phyloP scores from a whole-genome alignment of 202 grass and related monocot genomes.

The Hordeum pubiflorum region DNA sequence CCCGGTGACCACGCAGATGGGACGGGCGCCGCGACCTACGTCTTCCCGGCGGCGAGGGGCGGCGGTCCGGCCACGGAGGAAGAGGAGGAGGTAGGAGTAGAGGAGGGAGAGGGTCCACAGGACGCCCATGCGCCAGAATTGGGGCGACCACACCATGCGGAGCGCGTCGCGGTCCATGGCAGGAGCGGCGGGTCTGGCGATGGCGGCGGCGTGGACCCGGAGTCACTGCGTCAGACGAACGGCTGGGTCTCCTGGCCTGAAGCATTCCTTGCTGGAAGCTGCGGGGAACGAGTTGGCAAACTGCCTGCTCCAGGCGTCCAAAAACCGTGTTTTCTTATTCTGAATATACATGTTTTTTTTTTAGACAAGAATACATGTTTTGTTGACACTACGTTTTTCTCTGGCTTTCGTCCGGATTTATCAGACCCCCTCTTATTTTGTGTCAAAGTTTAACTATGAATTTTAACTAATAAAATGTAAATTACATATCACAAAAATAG shows the following conservation, averaged over 20 bases:
- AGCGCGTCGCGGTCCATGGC: constrained; percentile 43
- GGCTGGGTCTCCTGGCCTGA: background rate
- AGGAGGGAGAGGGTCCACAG: constrained; percentile 59
- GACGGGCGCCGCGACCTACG: background rate
- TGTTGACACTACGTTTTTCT: too few relatives aligned
- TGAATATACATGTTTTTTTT: too few relatives aligned
- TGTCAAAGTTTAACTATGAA: too few relatives aligned
- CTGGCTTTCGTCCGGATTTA: too few relatives aligned
- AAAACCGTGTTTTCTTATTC: background rate
- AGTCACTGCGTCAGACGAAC: background rate
- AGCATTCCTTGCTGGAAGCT: too few relatives aligned
- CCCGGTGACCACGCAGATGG: constrained; percentile 75
- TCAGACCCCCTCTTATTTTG: too few relatives aligned
- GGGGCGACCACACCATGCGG: constrained; percentile 38
- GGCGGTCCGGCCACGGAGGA: constrained; percentile 18
- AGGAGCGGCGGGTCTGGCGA: background rate
- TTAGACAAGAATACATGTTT: too few relatives aligned
- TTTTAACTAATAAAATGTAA: too few relatives aligned
- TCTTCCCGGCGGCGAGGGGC: background rate
- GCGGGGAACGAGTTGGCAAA: background rate
- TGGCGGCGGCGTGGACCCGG: background rate
- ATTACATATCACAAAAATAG: too few relatives aligned
- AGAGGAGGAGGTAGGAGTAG: constrained; percentile 51
- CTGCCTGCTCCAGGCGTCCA: background rate
- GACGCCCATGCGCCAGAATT: constrained; percentile 89